A percentile compares a stretch with the other conserved stretches of the same genome.
Evolutionary conservation across 176 grass and related monocot genomes (phyloP).

Genomic region (Avena atlantica): DNA sequence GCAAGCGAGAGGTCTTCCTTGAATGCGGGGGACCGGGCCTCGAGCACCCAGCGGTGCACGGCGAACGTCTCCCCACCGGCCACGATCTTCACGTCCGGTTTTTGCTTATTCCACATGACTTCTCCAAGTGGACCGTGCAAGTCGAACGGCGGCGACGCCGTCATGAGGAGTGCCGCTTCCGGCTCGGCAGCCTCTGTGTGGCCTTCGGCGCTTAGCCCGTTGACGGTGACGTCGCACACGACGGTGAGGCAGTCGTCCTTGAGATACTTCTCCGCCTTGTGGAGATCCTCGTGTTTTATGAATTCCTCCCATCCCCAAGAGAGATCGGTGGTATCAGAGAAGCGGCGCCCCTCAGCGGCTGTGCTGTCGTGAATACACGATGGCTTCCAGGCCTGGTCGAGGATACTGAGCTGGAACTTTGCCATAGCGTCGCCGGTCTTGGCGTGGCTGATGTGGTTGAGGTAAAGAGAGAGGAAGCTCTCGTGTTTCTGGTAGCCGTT

Average conservation of each 20-base stretch:
- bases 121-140: not conserved
- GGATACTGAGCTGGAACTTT: not conserved
- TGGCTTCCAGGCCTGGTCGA: not conserved
- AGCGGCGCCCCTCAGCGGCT: not conserved
- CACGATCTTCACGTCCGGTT: not conserved
- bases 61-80: not conserved
- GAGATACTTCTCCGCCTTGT: not conserved
- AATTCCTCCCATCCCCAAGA: not conserved
- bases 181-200: not conserved
- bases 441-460: not conserved
- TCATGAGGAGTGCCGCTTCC: not conserved
- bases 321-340: not conserved
- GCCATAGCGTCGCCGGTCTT: not conserved
- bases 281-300: not conserved
- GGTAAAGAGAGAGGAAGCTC: not conserved
- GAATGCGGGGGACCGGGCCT: not conserved
- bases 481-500: not conserved
- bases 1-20: not conserved
- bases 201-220: not conserved
- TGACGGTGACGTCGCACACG: not conserved
- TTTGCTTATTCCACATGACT: not conserved
- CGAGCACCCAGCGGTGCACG: not conserved
- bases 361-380: no score
- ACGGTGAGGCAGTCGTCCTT: conserved; percentile 11
- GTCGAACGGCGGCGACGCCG: not conserved